These are phyloP conservation scores for Nakazawaea wickerhamii DNA, from an alignment of 805 yeast genomes.

Conservation along the genomic window DNA sequence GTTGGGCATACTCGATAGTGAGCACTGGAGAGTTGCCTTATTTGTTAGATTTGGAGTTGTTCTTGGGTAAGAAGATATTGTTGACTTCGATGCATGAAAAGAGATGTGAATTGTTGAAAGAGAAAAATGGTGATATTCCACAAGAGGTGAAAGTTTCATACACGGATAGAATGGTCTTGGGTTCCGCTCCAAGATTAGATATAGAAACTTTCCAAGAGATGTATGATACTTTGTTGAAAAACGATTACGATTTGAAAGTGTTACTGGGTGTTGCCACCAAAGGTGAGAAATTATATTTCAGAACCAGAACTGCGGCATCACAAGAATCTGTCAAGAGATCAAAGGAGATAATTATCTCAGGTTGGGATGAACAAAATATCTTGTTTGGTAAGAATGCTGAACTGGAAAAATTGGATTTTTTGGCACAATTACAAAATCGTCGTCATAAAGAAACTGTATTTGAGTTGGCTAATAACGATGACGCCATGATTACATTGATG, in stretches of 20 bases:
- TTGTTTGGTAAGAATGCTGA: slow-evolving; percentile 74
- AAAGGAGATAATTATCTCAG: slow-evolving; percentile 65
- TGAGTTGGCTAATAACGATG: slow-evolving; percentile 72
- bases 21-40: slow-evolving; percentile 86
- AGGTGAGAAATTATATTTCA: slow-evolving; percentile 83
- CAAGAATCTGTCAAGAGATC: slow-evolving; percentile 80
- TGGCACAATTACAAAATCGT: slow-evolving; percentile 68
- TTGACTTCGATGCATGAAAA: slow-evolving; percentile 66
- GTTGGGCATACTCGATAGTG: slow-evolving; percentile 94
- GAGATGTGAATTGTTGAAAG: slow-evolving; percentile 46
- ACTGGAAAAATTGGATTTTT: slow-evolving; percentile 63
- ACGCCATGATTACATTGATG: slow-evolving; percentile 78
- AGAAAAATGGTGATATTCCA: slow-evolving; percentile 29
- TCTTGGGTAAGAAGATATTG: slow-evolving; percentile 76
- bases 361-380: slow-evolving; percentile 89
- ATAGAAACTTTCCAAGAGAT: slow-evolving; percentile 73
- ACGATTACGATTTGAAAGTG: slow-evolving; percentile 63
- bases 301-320: slow-evolving; percentile 85
- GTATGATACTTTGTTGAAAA: slow-evolving; percentile 51
- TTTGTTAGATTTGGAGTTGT: slow-evolving; percentile 81
- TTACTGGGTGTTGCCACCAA: slow-evolving; percentile 69
- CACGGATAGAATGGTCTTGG: slow-evolving; percentile 74
- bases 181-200: slow-evolving; percentile 69
- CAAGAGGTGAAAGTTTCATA: slow-evolving; percentile 61
- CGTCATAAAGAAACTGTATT: slow-evolving; percentile 84